These are phyloP conservation scores for Spinacia oleracea DNA, from an alignment of 179 eudicot species.

Conservation along the genomic window DNA sequence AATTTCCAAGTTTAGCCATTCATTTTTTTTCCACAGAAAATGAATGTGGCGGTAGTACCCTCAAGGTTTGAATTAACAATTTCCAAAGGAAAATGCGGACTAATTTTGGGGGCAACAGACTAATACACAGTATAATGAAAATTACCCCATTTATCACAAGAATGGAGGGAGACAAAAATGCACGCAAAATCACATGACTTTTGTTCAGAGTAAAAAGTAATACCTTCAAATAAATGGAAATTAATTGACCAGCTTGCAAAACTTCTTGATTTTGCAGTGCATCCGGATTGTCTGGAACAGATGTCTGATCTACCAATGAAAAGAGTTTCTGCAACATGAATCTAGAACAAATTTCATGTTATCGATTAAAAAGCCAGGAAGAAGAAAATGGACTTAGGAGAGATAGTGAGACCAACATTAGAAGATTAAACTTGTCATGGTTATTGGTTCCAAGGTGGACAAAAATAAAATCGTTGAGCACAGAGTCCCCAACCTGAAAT, in stretches of 20 bases:
- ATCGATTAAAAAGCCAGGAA: constrained; percentile 8
- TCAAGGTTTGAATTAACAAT: too few relatives aligned
- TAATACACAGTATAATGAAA: background rate
- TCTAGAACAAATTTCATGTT: constrained; percentile 39
- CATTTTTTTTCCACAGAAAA: background rate
- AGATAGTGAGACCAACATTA: constrained; percentile 57
- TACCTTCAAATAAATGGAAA: constrained; percentile 89
- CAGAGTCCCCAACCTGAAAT: constrained; percentile 81
- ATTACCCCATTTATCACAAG: background rate
- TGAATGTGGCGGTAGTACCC: too few relatives aligned
- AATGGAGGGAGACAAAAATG: background rate
- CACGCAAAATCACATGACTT: background rate
- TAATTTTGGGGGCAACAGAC: too few relatives aligned
- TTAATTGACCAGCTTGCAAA: constrained; percentile 82
- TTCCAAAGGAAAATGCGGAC: too few relatives aligned
- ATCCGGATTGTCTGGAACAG: constrained; percentile 88
- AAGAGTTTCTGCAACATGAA: constrained; percentile 98
- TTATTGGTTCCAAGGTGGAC: constrained; percentile 82
- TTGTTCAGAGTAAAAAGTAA: background rate
- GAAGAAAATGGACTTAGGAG: constrained; percentile 7
- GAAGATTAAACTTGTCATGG: constrained; percentile 90
- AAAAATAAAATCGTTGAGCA: constrained; percentile 72
- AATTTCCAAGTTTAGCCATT: too few relatives aligned
- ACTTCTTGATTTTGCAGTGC: constrained; percentile 92
- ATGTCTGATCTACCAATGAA: constrained; percentile 88